phyloP scores from a whole-genome alignment of 768 basidiomycete genomes.

The Leccinum boreale region DNA sequence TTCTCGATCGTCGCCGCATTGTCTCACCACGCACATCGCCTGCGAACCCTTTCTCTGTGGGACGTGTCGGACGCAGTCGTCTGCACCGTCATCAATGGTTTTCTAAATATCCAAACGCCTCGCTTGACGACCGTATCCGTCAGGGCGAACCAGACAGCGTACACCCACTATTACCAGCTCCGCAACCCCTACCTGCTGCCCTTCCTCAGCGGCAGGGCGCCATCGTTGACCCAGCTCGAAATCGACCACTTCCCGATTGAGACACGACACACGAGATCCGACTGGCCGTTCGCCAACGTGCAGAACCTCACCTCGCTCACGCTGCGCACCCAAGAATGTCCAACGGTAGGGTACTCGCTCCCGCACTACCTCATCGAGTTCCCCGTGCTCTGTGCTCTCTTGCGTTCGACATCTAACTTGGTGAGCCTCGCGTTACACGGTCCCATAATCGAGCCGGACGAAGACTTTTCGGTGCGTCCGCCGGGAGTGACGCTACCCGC shows the following conservation, averaged over 20 bases:
- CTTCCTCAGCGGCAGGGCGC: conserved; percentile 11
- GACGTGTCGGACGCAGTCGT: conserved; percentile 12
- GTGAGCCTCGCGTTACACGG: conserved; percentile 10
- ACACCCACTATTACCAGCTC: conserved; percentile 4
- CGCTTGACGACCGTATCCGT: conserved; percentile 10
- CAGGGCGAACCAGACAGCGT: conserved; percentile 5
- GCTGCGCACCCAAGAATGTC: conserved; percentile 12
- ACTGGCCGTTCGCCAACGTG: conserved; percentile 5
- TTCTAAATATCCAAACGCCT: conserved; percentile 2
- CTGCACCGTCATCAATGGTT: conserved; percentile 1
- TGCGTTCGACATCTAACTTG: conserved; percentile 9
- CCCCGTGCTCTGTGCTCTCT: conserved; percentile 9
- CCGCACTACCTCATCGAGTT: conserved; percentile 18
- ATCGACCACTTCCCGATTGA: conserved; percentile 17
- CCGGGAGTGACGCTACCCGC: conserved; percentile 3
- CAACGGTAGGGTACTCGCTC: conserved; percentile 1
- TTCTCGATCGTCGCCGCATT: conserved; percentile 8
- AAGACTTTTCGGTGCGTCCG: conserved; percentile 4
- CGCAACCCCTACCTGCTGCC: conserved; percentile 3
- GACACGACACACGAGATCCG: neutral
- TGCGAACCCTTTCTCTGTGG: conserved; percentile 11
- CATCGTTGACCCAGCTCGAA: conserved; percentile 11
- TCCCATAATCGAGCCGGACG: conserved; percentile 13
- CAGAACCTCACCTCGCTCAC: conserved; percentile 12
- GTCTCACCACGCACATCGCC: neutral